Base-by-base conservation (phyloP, 371 early-diverging fungal genomes). In the Mucor mucedo region DNA sequence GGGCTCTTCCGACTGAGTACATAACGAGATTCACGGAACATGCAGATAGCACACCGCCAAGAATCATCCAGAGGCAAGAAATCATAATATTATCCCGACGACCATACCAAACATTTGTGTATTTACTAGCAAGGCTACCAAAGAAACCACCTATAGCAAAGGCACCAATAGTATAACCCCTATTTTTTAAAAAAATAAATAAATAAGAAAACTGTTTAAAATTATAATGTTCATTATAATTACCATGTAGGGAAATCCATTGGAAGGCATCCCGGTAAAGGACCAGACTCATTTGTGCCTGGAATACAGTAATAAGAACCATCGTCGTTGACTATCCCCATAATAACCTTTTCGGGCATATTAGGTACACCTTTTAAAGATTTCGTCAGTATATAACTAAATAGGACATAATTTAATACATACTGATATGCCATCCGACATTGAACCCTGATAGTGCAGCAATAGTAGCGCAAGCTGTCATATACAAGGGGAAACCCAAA, bases 1-100 rank as follows among this genome's bases (percentile, higher is more conserved):
- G 58, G 62, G 94, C 83, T 47, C 99, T 85, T n/a, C 95, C 98
- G n/a, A 86, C 44, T 39, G 76, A 68, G 52, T 80, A 80, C 81
- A 80, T 80, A 54, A 62, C 69, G 55, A 75, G 40, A 32, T 80
- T 78, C 40, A 75, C 68, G 4, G 81, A 59, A 16, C 61, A 62
- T 42, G 76, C 72, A 44, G 81, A 80, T 11, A 80, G 47, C 11
- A 80, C 58, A 45, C 76, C 76, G 55, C 81, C 81, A 33, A 74
- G 4, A 5, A 78, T 69, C 60, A 76, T 68, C 69, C 70, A 74
- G 28, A 42, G 42, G 33, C 76, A 73, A 28, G 78, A 65, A 33
- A 78, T 63, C 71, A 78, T 70, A 38, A 80, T 78, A 38, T 78
- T 78, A 28, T 65, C 65, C 38, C 81, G 76, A 42, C 81, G 70